Evolutionary conservation across 495 filamentous ascomycete species (phyloP).

Genomic region (Hypoxylon intermedium): DNA sequence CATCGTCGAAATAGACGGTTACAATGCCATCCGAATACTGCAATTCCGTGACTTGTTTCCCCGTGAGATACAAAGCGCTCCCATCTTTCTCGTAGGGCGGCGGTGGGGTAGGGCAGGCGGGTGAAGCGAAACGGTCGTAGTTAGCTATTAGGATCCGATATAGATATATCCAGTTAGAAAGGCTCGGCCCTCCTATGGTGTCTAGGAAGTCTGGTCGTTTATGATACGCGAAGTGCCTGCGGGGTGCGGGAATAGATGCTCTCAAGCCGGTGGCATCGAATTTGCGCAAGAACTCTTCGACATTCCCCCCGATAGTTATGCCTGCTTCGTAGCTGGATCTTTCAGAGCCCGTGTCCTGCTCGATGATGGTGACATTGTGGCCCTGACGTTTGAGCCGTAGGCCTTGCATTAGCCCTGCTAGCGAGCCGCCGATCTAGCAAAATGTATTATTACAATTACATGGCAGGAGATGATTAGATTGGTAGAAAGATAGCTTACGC

Average conservation of each 20-base stretch:
- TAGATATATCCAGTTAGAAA: slow-evolving; percentile 57
- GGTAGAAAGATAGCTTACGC: too few relatives aligned
- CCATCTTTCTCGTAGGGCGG: slow-evolving; percentile 40
- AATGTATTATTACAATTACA: too few relatives aligned
- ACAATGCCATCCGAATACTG: slow-evolving; percentile 41
- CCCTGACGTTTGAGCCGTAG: slow-evolving; percentile 51
- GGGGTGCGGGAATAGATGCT: not conserved
- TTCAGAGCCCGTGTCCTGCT: slow-evolving; percentile 47
- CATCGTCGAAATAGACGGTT: slow-evolving; percentile 37
- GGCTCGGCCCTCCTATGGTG: slow-evolving; percentile 34
- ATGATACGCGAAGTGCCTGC: not conserved
- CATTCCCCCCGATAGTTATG: slow-evolving; percentile 45
- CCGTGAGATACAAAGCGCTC: slow-evolving; percentile 47
- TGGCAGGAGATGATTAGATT: too few relatives aligned
- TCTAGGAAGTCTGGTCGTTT: not conserved
- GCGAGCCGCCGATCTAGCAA: too few relatives aligned
- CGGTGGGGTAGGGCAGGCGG: slow-evolving; percentile 34
- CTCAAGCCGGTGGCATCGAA: slow-evolving; percentile 28
- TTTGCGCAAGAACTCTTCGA: slow-evolving; percentile 21
- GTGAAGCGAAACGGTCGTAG: slow-evolving; percentile 53
- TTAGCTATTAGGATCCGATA: slow-evolving; percentile 58
- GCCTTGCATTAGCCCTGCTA: slow-evolving; percentile 15
- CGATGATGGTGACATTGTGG: slow-evolving; percentile 55
- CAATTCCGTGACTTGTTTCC: slow-evolving; percentile 48
- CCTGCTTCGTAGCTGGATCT: slow-evolving; percentile 59